These are phyloP conservation scores for Aspergillus flavus DNA, from an alignment of 2,329 filamentous ascomycete species.

Conservation along the genomic window DNA sequence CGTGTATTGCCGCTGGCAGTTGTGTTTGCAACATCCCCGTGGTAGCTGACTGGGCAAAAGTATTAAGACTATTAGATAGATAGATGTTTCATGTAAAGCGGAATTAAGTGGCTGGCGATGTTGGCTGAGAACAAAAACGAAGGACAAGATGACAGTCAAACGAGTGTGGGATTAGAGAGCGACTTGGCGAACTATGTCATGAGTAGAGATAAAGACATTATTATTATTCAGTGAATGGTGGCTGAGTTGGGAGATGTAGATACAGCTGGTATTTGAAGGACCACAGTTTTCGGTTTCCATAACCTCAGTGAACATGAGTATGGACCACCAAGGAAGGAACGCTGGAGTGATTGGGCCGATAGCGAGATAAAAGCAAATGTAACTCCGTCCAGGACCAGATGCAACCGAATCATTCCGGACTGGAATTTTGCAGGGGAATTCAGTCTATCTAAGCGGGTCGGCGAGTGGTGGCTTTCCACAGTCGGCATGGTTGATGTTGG, in stretches of 20 bases:
- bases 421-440: neutral
- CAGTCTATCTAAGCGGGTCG: neutral
- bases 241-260: conserved; percentile 4
- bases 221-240: neutral
- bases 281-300: neutral
- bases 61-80: neutral
- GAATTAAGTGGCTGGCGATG: neutral
- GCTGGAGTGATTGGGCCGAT: conserved; percentile 1
- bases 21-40: conserved; percentile 15
- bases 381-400: conserved; percentile 7
- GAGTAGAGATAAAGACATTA: conserved; percentile 8
- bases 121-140: conserved; percentile 3
- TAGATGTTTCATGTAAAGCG: neutral
- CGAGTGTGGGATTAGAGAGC: conserved; percentile 19
- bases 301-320: neutral
- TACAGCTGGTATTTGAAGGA: neutral
- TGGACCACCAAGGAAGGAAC: conserved; percentile 16
- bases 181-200: conserved; percentile 20
- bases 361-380: conserved; percentile 4
- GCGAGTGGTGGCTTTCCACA: conserved; percentile 1
- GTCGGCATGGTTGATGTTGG: conserved; percentile 11
- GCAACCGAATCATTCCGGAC: conserved; percentile 14
- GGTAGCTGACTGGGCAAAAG: neutral
- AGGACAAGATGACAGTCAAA: conserved; percentile 9
- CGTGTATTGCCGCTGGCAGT: conserved; percentile 2